Evolutionary conservation across 2,329 filamentous ascomycete genomes (phyloP).

Genomic region (Cryphonectria naterciae): DNA sequence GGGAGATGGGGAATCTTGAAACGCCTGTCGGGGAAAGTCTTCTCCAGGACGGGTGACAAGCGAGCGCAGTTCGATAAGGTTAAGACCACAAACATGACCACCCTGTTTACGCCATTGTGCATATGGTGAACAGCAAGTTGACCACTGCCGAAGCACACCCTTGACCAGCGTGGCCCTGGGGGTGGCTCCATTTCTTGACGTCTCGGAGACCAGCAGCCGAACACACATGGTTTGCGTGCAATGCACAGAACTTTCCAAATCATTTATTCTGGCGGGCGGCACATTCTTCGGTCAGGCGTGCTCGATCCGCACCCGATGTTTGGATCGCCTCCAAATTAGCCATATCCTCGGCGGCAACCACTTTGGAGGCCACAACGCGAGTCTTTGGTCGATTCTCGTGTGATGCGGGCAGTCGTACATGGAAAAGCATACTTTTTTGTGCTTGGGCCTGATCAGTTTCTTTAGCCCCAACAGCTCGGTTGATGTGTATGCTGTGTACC

Average conservation of each 20-base stretch:
- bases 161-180: slow-evolving; percentile 4
- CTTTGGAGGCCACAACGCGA: slow-evolving; percentile 9
- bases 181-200: slow-evolving; percentile 4
- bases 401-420: slow-evolving; percentile 16
- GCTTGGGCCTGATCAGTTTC: neutral
- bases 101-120: slow-evolving; percentile 26
- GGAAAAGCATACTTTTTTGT: slow-evolving; percentile 3
- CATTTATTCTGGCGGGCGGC: slow-evolving; percentile 5
- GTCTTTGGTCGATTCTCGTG: slow-evolving; percentile 11
- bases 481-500: neutral
- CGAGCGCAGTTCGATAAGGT: slow-evolving; percentile 2
- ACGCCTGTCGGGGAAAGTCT: slow-evolving; percentile 7
- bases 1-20: slow-evolving; percentile 26
- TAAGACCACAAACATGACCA: slow-evolving; percentile 16
- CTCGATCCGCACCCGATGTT: slow-evolving; percentile 25
- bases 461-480: neutral
- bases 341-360: slow-evolving; percentile 11
- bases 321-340: slow-evolving; percentile 20
- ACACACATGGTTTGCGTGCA: slow-evolving; percentile 27
- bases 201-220: slow-evolving; percentile 23
- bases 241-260: slow-evolving; percentile 22
- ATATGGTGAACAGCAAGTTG: slow-evolving; percentile 13
- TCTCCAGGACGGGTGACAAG: slow-evolving; percentile 12
- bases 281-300: slow-evolving; percentile 10
- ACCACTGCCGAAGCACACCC: slow-evolving; percentile 20